phyloP scores from a whole-genome alignment of 129 eudicot species.

The Deinandra increscens region DNA sequence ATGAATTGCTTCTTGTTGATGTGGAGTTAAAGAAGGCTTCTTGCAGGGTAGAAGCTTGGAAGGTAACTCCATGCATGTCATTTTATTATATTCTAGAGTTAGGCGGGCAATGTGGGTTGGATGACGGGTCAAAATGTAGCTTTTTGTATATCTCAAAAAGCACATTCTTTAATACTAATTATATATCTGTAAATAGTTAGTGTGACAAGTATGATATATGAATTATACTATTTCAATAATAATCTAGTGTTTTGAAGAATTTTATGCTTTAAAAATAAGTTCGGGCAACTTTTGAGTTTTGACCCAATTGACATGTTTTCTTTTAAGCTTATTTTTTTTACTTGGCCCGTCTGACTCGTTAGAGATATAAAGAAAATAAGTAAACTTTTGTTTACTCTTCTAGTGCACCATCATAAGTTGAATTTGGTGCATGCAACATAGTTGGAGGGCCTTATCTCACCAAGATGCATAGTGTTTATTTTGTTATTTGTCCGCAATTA shows the following conservation, averaged over 20 bases:
- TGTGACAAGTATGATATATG: neutral
- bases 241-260: neutral
- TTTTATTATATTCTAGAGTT: neutral
- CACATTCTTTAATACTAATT: too few species aligned
- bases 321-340: neutral
- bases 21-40: slow-evolving; percentile 75
- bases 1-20: slow-evolving; percentile 62
- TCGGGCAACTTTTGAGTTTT: neutral
- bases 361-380: neutral
- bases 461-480: neutral
- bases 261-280: neutral
- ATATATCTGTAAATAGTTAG: neutral
- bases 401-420: neutral
- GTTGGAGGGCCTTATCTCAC: neutral
- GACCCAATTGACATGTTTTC: neutral
- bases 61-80: slow-evolving; percentile 46
- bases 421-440: slow-evolving; percentile 12
- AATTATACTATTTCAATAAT: neutral
- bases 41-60: slow-evolving; percentile 84
- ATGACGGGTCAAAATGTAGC: neutral
- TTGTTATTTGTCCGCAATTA: neutral
- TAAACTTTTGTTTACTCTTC: neutral
- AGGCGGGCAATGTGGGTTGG: neutral
- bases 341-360: neutral
- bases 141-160: neutral